phyloP scores from a whole-genome alignment of 23 red algal species.

The Gracilaria domingensis region DNA sequence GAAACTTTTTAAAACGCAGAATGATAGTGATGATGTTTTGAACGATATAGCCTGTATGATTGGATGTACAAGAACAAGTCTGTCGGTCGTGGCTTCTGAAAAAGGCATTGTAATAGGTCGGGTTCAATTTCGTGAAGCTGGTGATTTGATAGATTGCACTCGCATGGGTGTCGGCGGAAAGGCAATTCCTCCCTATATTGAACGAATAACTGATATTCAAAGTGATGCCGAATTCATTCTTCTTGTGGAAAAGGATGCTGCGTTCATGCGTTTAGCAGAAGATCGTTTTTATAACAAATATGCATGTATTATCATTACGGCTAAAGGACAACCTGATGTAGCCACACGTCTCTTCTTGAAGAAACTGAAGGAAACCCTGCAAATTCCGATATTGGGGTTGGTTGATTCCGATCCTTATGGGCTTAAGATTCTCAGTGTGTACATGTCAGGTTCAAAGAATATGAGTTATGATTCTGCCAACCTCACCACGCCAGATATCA shows the following conservation, averaged over 20 bases:
- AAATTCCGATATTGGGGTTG: conserved; percentile 90
- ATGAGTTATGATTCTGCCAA: conserved; percentile 98
- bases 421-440: conserved; percentile 93
- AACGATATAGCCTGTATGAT: conserved; percentile 95
- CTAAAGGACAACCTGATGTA: conserved; percentile 95
- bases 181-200: conserved; percentile 95
- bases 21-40: conserved; percentile 93
- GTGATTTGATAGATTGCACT: conserved; percentile 94
- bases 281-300: conserved; percentile 94
- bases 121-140: conserved; percentile 89
- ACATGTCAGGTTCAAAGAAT: conserved; percentile 96
- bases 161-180: conserved; percentile 96
- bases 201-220: conserved; percentile 87
- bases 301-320: conserved; percentile 93
- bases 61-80: conserved; percentile 88
- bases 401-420: conserved; percentile 97
- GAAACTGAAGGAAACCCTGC: conserved; percentile 66
- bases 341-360: conserved; percentile 89
- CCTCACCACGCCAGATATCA: conserved; percentile 95
- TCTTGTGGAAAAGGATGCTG: conserved; percentile 95
- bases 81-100: conserved; percentile 94
- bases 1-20: conserved; percentile 87
- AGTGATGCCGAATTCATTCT: conserved; percentile 93
- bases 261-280: conserved; percentile 95
- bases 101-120: conserved; percentile 94